These are phyloP conservation scores for Suhomyces taliae DNA, from an alignment of 1,139 yeast species.

Conservation along the genomic window DNA sequence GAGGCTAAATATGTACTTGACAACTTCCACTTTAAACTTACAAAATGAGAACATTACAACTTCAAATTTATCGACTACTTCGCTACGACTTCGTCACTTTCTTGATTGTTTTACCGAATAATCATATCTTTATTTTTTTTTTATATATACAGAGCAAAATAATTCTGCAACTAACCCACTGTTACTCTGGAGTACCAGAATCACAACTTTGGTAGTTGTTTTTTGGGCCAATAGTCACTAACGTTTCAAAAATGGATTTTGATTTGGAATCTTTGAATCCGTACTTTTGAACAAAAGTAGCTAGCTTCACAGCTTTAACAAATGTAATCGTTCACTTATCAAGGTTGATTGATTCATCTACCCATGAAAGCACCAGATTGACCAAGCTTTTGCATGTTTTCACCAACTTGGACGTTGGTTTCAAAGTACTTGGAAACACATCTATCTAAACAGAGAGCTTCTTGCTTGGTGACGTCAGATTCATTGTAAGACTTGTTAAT, in stretches of 20 bases:
- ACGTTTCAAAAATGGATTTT: not conserved
- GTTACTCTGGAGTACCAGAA: not conserved
- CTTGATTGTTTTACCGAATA: not conserved
- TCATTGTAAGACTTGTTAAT: constrained; percentile 65
- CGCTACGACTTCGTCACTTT: not conserved
- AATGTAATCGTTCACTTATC: too few species aligned
- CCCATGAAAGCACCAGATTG: constrained; percentile 55
- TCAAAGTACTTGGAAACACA: constrained; percentile 97
- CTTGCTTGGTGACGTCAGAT: constrained; percentile 79
- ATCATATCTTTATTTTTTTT: not conserved
- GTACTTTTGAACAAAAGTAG: not conserved
- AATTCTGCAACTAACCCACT: not conserved
- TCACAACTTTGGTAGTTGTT: too few species aligned
- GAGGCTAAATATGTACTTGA: too few species aligned
- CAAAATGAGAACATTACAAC: too few species aligned
- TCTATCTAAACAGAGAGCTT: constrained; percentile 91
- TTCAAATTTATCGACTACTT: too few species aligned
- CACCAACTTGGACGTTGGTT: constrained; percentile 95
- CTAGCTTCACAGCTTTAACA: constrained; percentile 5
- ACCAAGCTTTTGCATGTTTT: constrained; percentile 77
- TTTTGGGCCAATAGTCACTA: too few species aligned
- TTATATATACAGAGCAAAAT: not conserved
- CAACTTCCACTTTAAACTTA: too few species aligned
- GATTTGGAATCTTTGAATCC: too few species aligned
- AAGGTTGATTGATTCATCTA: constrained; percentile 25